Percentiles rank a stretch among this genome's conserved stretches.
Evolutionary conservation across 352 stramenopile genomes (phyloP).

Genomic region (Globisporangium lucens): DNA sequence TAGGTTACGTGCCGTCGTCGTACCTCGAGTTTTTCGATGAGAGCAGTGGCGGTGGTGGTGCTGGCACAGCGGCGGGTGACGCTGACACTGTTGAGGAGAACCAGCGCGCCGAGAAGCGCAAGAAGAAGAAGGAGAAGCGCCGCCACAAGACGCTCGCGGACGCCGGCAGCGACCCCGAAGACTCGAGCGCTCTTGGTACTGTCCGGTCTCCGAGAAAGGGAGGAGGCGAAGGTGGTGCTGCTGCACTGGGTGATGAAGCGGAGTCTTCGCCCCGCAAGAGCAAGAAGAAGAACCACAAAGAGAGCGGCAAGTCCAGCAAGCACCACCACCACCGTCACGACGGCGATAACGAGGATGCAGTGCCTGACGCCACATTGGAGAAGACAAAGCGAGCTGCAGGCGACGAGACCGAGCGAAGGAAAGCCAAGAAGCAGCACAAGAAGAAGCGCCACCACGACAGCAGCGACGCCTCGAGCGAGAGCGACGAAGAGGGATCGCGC

Average conservation of each 20-base stretch:
- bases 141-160: slow-evolving; percentile 29
- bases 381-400: not conserved
- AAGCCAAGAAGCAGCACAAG: slow-evolving; percentile 42
- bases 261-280: slow-evolving; percentile 47
- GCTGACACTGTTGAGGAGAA: slow-evolving; percentile 27
- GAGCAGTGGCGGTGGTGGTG: not conserved
- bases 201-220: slow-evolving; percentile 40
- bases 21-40: slow-evolving; percentile 82
- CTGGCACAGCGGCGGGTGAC: slow-evolving; percentile 11
- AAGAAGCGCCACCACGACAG: slow-evolving; percentile 46
- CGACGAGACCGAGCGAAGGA: slow-evolving; percentile 19
- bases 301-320: slow-evolving; percentile 19
- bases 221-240: slow-evolving; percentile 9
- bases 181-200: slow-evolving; percentile 17
- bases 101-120: slow-evolving; percentile 40
- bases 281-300: slow-evolving; percentile 56
- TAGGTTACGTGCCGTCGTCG: slow-evolving; percentile 78
- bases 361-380: slow-evolving; percentile 10
- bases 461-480: slow-evolving; percentile 44
- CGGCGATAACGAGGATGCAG: slow-evolving; percentile 15
- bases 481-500: slow-evolving; percentile 25
- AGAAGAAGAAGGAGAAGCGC: slow-evolving; percentile 58
- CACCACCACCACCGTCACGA: slow-evolving; percentile 30
- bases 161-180: slow-evolving; percentile 36
- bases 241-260: slow-evolving; percentile 19